Evolutionary conservation across 2,329 filamentous ascomycete genomes (phyloP).

Genomic region (Talaromyces sp.): DNA sequence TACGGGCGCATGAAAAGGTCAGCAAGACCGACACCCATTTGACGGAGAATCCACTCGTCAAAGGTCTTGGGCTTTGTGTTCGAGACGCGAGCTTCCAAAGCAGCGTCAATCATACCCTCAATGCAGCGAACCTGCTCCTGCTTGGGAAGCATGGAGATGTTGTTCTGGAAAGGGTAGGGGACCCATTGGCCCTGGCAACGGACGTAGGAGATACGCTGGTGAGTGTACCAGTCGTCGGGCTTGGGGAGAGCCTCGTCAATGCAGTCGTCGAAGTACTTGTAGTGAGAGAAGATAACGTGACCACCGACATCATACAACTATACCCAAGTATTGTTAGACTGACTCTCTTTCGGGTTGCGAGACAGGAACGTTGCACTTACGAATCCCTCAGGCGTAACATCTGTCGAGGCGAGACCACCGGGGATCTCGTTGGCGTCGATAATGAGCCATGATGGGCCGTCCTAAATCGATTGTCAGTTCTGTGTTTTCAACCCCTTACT

Average conservation of each 20-base stretch:
- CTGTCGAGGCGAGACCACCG: constrained; percentile 92
- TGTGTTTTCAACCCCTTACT: neutral
- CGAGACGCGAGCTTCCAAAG: constrained; percentile 79
- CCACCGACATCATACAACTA: constrained; percentile 98
- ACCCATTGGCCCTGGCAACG: constrained; percentile 97
- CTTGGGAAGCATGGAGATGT: constrained; percentile 97
- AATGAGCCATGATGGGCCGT: constrained; percentile 93
- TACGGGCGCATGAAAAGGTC: constrained; percentile 98
- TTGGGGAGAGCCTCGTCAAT: constrained; percentile 94
- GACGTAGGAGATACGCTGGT: constrained; percentile 98
- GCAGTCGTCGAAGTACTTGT: constrained; percentile 99
- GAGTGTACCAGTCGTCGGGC: constrained; percentile 92
- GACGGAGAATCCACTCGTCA: constrained; percentile 96
- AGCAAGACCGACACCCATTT: constrained; percentile 83
- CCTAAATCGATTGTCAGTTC: constrained; percentile 52
- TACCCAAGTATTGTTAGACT: constrained; percentile 15
- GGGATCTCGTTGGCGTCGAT: constrained; percentile 88
- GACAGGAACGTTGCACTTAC: constrained; percentile 61
- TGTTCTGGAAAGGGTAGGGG: constrained; percentile 99
- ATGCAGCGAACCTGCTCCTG: constrained; percentile 94
- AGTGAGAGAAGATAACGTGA: constrained; percentile 99
- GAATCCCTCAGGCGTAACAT: constrained; percentile 93
- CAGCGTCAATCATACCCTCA: constrained; percentile 93
- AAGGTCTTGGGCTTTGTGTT: constrained; percentile 94
- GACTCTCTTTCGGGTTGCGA: neutral